Base-by-base conservation (phyloP, 805 yeast species). In the Lipomyces sp. region DNA sequence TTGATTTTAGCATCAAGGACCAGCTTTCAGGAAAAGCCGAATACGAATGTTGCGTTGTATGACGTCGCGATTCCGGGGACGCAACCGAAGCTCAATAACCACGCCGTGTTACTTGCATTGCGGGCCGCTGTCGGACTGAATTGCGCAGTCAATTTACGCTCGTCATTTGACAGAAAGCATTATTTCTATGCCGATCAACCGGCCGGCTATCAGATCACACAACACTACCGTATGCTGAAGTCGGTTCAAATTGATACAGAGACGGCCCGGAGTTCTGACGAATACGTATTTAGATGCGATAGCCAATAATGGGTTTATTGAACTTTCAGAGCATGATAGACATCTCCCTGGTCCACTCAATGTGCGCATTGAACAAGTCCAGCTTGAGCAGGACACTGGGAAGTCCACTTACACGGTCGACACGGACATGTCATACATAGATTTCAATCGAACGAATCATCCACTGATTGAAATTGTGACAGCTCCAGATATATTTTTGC, bases 131-230 rank as follows among this genome's bases (percentile, higher is more conserved):
- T 77, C 1, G 86, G 93, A 0, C 67, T 90, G 45, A 74, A 83
- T 31, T 78, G 87, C 51, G 64, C 72, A 0, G 74, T 93, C 14
- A 78, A 78, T 51, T 57, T 67, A 0, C 57, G 63, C 6, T 84
- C 91, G 1, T 72, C 82, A 1, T 93, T 93, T 66, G 98, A 93
- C 64, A 74, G 98, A 59, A 93, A 93, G 67, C 98, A 93, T 66
- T 93, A 93, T 66, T 89, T 93, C 67, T 93, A 93, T 66, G 91
- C 90, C 1, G 98, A 93, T 67, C 98, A 93, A 65, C 98, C 98
- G 0, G 69, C 85, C 46, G 98, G 98, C 1, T 93, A 89, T 68
- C 98, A 93, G 66, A 84, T 93, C 43, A 93, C 98, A 0, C 98
- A 93, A 68, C 86, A 81, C 63, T 87, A 78, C 65, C 51, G 60